phyloP scores from a whole-genome alignment of 2,329 filamentous ascomycete genomes.

The Dactylellina sp. region DNA sequence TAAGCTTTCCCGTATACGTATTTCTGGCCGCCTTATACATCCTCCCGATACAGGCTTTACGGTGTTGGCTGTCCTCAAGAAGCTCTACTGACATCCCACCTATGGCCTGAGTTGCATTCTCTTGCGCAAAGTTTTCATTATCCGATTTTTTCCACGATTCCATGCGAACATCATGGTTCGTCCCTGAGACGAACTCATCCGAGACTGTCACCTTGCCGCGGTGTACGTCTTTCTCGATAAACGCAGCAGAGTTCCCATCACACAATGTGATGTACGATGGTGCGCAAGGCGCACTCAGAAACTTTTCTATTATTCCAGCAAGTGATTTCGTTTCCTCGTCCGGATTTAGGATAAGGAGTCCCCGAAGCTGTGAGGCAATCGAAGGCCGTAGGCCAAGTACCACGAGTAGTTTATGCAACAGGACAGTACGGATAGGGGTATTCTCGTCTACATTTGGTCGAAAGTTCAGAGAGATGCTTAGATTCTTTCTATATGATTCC shows the following conservation, averaged over 20 bases:
- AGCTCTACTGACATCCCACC: slow-evolving; percentile 26
- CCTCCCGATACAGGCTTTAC: slow-evolving; percentile 57
- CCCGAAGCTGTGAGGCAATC: slow-evolving; percentile 68
- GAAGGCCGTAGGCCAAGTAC: slow-evolving; percentile 69
- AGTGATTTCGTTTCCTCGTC: slow-evolving; percentile 42
- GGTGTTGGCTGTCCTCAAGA: slow-evolving; percentile 58
- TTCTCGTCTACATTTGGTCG: slow-evolving; percentile 66
- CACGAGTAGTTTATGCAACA: slow-evolving; percentile 69
- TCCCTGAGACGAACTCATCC: slow-evolving; percentile 69
- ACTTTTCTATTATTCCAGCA: slow-evolving; percentile 56
- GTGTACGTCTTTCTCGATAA: slow-evolving; percentile 70
- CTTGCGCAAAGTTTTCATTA: slow-evolving; percentile 20
- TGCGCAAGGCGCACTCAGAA: slow-evolving; percentile 66
- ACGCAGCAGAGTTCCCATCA: slow-evolving; percentile 66
- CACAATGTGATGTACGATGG: slow-evolving; percentile 72
- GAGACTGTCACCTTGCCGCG: slow-evolving; percentile 66
- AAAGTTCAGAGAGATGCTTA: slow-evolving; percentile 69
- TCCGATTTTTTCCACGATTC: slow-evolving; percentile 51
- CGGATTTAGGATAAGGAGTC: slow-evolving; percentile 57
- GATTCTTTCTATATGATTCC: slow-evolving; percentile 61
- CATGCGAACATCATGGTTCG: slow-evolving; percentile 68
- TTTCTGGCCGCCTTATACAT: slow-evolving; percentile 53
- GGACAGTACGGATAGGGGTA: slow-evolving; percentile 63
- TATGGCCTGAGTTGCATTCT: neutral
- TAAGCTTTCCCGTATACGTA: neutral